These are phyloP conservation scores for Nicotiana sylvestris DNA, from an alignment of 257 asterid genomes.

Conservation along the genomic window DNA sequence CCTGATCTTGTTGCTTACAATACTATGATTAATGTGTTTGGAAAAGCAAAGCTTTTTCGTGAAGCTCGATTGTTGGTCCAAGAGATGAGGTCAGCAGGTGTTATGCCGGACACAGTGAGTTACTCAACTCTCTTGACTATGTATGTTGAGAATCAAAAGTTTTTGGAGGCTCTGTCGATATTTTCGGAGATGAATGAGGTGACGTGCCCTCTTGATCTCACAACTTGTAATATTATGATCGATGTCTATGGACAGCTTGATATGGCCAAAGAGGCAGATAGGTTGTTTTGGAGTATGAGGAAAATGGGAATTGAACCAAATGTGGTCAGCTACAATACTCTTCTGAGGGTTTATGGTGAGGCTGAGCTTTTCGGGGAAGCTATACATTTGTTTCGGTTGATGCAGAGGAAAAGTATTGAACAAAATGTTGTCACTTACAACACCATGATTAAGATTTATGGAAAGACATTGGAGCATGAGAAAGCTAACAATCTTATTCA, in stretches of 20 bases:
- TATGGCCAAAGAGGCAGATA: constrained; percentile 93
- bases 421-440: constrained; percentile 94
- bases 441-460: constrained; percentile 89
- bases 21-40: constrained; percentile 87
- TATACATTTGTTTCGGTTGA: constrained; percentile 83
- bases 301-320: constrained; percentile 79
- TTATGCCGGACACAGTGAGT: constrained; percentile 74
- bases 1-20: constrained; percentile 91
- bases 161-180: constrained; percentile 74
- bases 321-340: constrained; percentile 85
- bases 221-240: constrained; percentile 88
- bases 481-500: constrained; percentile 86
- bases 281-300: constrained; percentile 91
- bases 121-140: constrained; percentile 73
- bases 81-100: constrained; percentile 68
- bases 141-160: constrained; percentile 69
- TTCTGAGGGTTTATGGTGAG: constrained; percentile 82
- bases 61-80: constrained; percentile 60
- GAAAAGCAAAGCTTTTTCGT: constrained; percentile 87
- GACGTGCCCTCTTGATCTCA: constrained; percentile 62
- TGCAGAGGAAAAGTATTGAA: constrained; percentile 83
- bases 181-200: constrained; percentile 76
- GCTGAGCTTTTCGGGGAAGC: constrained; percentile 97
- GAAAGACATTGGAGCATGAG: constrained; percentile 89
- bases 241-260: constrained; percentile 94